Evolutionary conservation across 768 basidiomycete genomes (phyloP).

Genomic region (Serpula lacrymans): DNA sequence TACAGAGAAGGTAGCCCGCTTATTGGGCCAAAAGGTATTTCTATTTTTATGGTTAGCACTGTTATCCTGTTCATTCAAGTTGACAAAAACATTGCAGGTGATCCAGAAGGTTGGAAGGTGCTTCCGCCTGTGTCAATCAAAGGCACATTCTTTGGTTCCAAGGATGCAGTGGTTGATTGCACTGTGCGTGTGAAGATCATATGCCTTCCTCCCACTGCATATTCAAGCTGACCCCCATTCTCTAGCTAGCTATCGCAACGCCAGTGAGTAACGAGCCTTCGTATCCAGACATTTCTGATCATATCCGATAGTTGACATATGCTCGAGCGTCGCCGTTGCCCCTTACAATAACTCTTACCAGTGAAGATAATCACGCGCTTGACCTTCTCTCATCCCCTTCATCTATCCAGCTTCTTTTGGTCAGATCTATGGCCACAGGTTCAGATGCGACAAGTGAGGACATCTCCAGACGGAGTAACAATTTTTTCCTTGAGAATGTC

Average conservation of each 20-base stretch:
- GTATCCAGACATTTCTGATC: neutral
- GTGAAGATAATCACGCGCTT: constrained; percentile 44
- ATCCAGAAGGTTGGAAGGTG: constrained; percentile 39
- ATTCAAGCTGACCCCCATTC: neutral
- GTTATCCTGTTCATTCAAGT: neutral
- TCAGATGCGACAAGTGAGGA: constrained; percentile 41
- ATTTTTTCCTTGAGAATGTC: constrained; percentile 39
- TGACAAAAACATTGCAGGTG: constrained; percentile 23
- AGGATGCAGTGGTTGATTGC: constrained; percentile 25
- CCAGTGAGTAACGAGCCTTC: constrained; percentile 32
- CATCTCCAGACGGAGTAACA: constrained; percentile 39
- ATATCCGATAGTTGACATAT: constrained; percentile 39
- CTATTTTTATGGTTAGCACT: neutral
- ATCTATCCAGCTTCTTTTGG: constrained; percentile 39
- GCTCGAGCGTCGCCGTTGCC: constrained; percentile 52
- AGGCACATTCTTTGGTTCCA: constrained; percentile 34
- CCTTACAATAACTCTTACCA: constrained; percentile 42
- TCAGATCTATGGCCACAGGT: constrained; percentile 47
- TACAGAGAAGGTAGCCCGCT: constrained; percentile 30
- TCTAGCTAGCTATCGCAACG: constrained; percentile 46
- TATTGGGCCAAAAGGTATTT: constrained; percentile 30
- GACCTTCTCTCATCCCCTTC: constrained; percentile 43
- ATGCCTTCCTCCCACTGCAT: neutral
- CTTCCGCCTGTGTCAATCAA: constrained; percentile 26
- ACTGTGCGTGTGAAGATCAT: constrained; percentile 31